phyloP scores from a whole-genome alignment of 106 monocot genomes.

The Vanilla planifolia region DNA sequence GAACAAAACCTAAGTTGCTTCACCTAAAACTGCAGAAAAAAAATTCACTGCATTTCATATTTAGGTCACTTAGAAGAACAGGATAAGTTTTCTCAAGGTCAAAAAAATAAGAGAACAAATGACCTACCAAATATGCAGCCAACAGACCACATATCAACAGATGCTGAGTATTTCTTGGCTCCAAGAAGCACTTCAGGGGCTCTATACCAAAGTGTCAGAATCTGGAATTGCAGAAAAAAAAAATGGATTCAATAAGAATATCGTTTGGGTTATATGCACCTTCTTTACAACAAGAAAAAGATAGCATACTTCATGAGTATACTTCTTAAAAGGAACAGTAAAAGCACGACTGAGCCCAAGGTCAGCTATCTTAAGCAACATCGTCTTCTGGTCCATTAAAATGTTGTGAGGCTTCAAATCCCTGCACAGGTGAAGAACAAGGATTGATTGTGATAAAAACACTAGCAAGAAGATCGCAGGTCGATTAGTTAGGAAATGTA shows the following conservation, averaged over 20 bases:
- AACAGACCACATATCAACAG: constrained; percentile 26
- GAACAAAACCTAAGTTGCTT: too few relatives aligned
- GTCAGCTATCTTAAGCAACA: constrained; percentile 95
- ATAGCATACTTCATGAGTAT: constrained; percentile 78
- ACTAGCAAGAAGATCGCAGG: background rate
- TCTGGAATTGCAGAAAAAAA: background rate
- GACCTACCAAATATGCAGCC: constrained; percentile 24
- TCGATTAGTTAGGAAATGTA: background rate
- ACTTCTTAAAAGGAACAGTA: constrained; percentile 88
- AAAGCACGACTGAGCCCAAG: constrained; percentile 85
- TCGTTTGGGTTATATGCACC: background rate
- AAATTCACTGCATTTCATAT: too few relatives aligned
- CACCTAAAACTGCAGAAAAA: too few relatives aligned
- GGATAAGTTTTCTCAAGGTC: too few relatives aligned
- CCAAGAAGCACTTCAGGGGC: constrained; percentile 31
- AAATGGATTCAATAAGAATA: background rate
- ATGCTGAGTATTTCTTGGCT: constrained; percentile 16
- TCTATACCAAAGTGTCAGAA: constrained; percentile 25
- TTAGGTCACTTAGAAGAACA: too few relatives aligned
- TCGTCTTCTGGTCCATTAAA: constrained; percentile 79
- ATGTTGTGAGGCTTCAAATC: constrained; percentile 98
- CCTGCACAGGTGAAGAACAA: constrained; percentile 17
- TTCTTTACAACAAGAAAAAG: background rate
- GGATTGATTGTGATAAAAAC: background rate
- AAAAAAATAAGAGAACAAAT: background rate